Percentiles rank a stretch among this genome's conserved stretches.
Conservation (phyloP, 768 basidiomycete species). For the Leccinum subtestaceum region DNA sequence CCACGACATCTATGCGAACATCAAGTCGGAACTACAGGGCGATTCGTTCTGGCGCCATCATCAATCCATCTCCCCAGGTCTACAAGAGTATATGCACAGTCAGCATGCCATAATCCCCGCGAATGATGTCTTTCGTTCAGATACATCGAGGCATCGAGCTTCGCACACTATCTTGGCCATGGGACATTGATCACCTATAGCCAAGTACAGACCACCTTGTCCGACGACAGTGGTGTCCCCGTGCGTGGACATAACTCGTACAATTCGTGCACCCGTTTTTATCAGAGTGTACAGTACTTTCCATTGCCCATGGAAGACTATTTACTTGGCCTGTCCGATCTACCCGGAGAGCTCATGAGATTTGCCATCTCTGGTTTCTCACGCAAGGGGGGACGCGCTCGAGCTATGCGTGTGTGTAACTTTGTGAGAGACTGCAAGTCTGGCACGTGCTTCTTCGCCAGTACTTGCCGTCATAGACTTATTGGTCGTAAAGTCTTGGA, state of each 20-base stretch:
- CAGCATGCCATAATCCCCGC: background rate
- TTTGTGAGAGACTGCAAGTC: slow-evolving; percentile 77
- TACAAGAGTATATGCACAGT: slow-evolving; percentile 61
- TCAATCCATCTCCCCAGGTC: slow-evolving; percentile 68
- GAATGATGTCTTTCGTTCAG: slow-evolving; percentile 23
- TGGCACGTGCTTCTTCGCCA: slow-evolving; percentile 39
- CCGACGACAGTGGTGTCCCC: slow-evolving; percentile 56
- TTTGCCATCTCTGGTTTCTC: slow-evolving; percentile 84
- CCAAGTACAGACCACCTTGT: slow-evolving; percentile 64
- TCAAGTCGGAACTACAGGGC: slow-evolving; percentile 60
- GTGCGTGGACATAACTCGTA: slow-evolving; percentile 43
- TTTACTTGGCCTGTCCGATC: slow-evolving; percentile 86
- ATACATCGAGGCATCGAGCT: slow-evolving; percentile 91
- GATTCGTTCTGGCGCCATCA: slow-evolving; percentile 79
- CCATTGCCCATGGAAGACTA: slow-evolving; percentile 80
- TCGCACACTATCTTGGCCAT: slow-evolving; percentile 79
- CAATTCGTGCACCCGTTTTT: slow-evolving; percentile 4
- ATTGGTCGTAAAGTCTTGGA: slow-evolving; percentile 63
- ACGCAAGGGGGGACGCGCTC: slow-evolving; percentile 59
- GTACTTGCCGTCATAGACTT: background rate
- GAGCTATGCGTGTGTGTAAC: slow-evolving; percentile 59
- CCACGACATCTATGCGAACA: slow-evolving; percentile 55
- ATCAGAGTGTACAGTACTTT: slow-evolving; percentile 56
- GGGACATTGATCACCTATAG: slow-evolving; percentile 62
- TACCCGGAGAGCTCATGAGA: slow-evolving; percentile 97